Percentiles rank a stretch among this genome's conserved stretches.
Conservation (phyloP, 768 basidiomycete genomes). For the Lactarius hengduanensis region DNA sequence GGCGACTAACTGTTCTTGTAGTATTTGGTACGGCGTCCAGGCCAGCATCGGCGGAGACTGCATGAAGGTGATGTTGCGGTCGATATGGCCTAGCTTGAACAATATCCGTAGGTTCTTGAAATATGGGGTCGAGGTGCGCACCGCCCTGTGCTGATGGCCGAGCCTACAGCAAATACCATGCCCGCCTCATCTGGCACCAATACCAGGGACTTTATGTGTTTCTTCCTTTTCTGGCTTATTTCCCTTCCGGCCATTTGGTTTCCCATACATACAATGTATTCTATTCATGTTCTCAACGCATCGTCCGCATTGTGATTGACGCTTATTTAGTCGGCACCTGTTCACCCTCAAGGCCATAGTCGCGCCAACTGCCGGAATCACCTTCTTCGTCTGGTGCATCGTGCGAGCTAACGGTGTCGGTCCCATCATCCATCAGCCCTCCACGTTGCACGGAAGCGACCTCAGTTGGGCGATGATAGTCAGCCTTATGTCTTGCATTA, state of each 20-base stretch:
- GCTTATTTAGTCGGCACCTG: constrained; percentile 57
- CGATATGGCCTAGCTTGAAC: constrained; percentile 75
- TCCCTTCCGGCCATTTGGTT: constrained; percentile 81
- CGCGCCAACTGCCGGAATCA: constrained; percentile 65
- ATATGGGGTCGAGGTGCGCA: neutral
- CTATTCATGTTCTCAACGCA: constrained; percentile 19
- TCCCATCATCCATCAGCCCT: constrained; percentile 65
- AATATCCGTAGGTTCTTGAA: constrained; percentile 51
- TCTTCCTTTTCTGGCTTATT: constrained; percentile 86
- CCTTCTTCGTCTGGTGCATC: constrained; percentile 78
- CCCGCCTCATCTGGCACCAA: constrained; percentile 73
- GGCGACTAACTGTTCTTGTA: constrained; percentile 29
- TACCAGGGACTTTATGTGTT: constrained; percentile 73
- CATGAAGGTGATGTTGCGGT: constrained; percentile 67
- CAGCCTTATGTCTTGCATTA: constrained; percentile 74
- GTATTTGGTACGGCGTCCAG: constrained; percentile 78
- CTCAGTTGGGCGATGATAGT: constrained; percentile 76
- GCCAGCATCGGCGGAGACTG: constrained; percentile 82
- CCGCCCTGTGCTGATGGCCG: constrained; percentile 11
- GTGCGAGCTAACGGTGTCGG: constrained; percentile 76
- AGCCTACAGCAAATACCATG: constrained; percentile 58
- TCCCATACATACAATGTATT: constrained; percentile 74
- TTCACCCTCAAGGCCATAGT: constrained; percentile 79
- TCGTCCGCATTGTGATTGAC: constrained; percentile 16
- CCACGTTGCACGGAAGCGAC: constrained; percentile 60